Conservation (phyloP, 1,139 yeast species). For the Candida frijolesensis region DNA sequence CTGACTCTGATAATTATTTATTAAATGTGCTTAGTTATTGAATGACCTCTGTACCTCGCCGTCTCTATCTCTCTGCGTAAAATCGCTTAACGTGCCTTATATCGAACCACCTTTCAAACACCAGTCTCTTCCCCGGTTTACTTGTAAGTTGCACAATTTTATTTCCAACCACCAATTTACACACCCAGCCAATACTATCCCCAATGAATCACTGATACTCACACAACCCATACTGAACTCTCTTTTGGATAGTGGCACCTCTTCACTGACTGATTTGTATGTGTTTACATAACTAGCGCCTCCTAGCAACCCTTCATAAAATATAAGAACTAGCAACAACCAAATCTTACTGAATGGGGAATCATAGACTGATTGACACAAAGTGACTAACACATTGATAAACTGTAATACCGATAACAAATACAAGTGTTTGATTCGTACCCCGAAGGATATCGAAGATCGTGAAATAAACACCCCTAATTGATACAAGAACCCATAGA, state of each 20-base stretch:
- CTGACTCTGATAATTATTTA: neutral
- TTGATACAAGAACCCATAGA: slow-evolving; percentile 91
- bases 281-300: slow-evolving; percentile 92
- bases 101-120: slow-evolving; percentile 34
- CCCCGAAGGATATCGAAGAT: slow-evolving; percentile 68
- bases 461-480: slow-evolving; percentile 90
- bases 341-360: slow-evolving; percentile 61
- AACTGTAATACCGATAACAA: slow-evolving; percentile 67
- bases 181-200: slow-evolving; percentile 80
- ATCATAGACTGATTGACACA: slow-evolving; percentile 65
- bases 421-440: slow-evolving; percentile 62
- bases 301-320: slow-evolving; percentile 88
- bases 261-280: slow-evolving; percentile 74
- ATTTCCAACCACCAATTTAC: slow-evolving; percentile 77
- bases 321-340: slow-evolving; percentile 59
- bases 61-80: too few relatives aligned
- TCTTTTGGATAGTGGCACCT: slow-evolving; percentile 53
- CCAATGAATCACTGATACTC: slow-evolving; percentile 88
- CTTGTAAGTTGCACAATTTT: slow-evolving; percentile 70
- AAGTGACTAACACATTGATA: slow-evolving; percentile 59
- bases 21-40: neutral
- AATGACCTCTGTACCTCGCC: slow-evolving; percentile 1
- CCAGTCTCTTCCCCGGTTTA: slow-evolving; percentile 64
- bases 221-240: slow-evolving; percentile 95
- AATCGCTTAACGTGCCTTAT: neutral